A percentile compares a stretch with the other conserved stretches of the same genome.
Conservation (phyloP, 306 rosid genomes). For the Rosa chinensis region DNA sequence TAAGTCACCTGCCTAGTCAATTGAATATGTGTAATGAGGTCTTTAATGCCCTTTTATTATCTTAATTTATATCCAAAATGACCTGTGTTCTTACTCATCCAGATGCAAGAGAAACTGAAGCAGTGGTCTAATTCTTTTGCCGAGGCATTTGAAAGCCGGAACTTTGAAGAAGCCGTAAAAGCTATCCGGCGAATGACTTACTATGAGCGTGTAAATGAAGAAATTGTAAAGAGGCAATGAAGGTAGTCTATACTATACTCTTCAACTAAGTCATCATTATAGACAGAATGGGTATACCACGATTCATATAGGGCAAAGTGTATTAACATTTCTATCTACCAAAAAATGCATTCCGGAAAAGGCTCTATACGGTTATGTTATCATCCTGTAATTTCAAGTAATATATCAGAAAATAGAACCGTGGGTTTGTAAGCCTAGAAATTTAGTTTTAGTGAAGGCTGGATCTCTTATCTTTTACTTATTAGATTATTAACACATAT, state of each 20-base stretch:
- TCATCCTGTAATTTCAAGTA: neutral
- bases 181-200: constrained; percentile 75
- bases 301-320: neutral
- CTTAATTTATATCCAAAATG: neutral
- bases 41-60: neutral
- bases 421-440: neutral
- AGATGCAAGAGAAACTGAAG: constrained; percentile 78
- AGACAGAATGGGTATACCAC: neutral
- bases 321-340: neutral
- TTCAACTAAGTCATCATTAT: neutral
- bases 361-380: neutral
- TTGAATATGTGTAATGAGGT: neutral
- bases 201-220: constrained; percentile 78
- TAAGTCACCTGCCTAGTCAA: neutral
- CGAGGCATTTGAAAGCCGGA: constrained; percentile 48
- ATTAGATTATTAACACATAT: neutral
- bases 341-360: neutral
- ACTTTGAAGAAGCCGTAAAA: constrained; percentile 62
- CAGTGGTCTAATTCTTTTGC: constrained; percentile 62
- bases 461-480: neutral
- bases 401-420: neutral
- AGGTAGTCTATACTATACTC: constrained; percentile 28
- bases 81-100: constrained; percentile 30
- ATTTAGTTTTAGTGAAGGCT: neutral
- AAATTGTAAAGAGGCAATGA: constrained; percentile 59